These are phyloP conservation scores for Leishmania turanica DNA, from an alignment of 208 protist species.

Conservation along the genomic window DNA sequence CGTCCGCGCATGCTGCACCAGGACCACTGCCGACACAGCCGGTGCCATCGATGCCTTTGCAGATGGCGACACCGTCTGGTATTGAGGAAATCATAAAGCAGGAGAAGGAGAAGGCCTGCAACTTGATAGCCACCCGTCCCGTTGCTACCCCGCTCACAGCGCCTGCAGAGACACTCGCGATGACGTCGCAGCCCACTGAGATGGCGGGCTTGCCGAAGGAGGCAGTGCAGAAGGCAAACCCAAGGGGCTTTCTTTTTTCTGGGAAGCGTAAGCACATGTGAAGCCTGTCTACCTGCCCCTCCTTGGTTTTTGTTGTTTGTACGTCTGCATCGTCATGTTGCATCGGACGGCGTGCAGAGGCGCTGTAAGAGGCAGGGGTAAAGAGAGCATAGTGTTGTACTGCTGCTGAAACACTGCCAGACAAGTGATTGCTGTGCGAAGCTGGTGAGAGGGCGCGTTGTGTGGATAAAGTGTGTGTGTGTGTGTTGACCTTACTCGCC, in stretches of 20 bases:
- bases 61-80: neutral
- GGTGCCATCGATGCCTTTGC: neutral
- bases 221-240: neutral
- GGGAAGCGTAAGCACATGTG: neutral
- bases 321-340: neutral
- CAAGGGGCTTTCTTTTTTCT: conserved; percentile 6
- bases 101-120: neutral
- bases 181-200: neutral
- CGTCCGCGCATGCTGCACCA: neutral
- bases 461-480: neutral
- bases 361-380: neutral
- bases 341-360: neutral
- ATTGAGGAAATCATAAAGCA: conserved; percentile 1
- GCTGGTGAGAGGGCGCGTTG: neutral
- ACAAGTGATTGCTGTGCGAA: neutral
- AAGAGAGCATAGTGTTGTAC: neutral
- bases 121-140: no score
- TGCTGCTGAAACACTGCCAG: neutral
- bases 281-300: neutral
- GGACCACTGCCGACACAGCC: neutral
- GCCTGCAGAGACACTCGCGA: neutral
- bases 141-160: neutral
- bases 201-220: neutral
- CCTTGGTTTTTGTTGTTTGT: neutral
- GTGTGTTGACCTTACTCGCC: neutral